Evolutionary conservation across 1,284 basidiomycete species (phyloP).

Genomic region (Phylloboletellus chloephorus): DNA sequence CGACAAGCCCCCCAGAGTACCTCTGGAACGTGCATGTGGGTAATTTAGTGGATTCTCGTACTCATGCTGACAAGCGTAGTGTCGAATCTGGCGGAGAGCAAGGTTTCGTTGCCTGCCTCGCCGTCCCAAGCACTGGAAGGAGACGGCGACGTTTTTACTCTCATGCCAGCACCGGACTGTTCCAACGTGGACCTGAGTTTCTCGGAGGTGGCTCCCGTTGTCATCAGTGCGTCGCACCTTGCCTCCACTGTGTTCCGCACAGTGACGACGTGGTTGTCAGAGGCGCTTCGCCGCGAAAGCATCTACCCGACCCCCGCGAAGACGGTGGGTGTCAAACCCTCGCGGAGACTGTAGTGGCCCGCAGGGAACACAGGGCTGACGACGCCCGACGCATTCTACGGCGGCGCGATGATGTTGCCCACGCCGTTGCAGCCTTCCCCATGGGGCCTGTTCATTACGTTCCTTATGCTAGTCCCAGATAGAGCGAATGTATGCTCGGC

Average conservation of each 20-base stretch:
- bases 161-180: background rate
- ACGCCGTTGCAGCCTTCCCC: background rate
- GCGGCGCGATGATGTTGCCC: too few species aligned
- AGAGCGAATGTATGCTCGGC: too few species aligned
- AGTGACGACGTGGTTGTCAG: constrained; percentile 6
- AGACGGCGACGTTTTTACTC: constrained; percentile 5
- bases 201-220: background rate
- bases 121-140: constrained; percentile 9
- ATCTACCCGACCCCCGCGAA: constrained; percentile 11
- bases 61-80: too few species aligned
- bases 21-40: too few species aligned
- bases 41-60: too few species aligned
- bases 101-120: constrained; percentile 13
- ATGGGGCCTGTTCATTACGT: background rate
- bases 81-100: too few species aligned
- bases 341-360: constrained; percentile 23
- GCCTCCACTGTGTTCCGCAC: background rate
- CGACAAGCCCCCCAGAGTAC: too few species aligned
- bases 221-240: constrained; percentile 5
- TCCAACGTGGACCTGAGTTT: constrained; percentile 12
- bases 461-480: too few species aligned
- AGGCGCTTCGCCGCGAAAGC: background rate
- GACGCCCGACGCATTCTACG: background rate
- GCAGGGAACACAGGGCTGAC: background rate
- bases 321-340: constrained; percentile 12